Evolutionary conservation across 371 early-diverging fungal genomes (phyloP).

Genomic region (Mortierella sp.): DNA sequence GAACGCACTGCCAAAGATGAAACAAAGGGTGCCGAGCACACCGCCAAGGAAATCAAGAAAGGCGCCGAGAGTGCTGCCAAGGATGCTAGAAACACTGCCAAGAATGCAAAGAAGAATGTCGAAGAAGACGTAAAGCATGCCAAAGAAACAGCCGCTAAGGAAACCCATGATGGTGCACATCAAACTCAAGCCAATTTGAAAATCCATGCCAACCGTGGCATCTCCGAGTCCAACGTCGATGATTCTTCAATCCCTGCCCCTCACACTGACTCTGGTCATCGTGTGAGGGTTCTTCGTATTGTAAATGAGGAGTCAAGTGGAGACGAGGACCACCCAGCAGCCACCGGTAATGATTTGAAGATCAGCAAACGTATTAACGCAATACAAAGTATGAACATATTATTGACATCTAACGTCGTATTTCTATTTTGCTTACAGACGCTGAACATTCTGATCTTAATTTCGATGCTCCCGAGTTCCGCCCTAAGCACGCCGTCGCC

Average conservation of each 20-base stretch:
- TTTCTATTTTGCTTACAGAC: constrained; percentile 12
- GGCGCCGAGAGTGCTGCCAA: neutral
- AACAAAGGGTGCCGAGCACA: neutral
- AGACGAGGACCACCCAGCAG: constrained; percentile 2
- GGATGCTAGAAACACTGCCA: constrained; percentile 23
- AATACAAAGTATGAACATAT: neutral
- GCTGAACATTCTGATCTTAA: constrained; percentile 47
- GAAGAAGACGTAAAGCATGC: constrained; percentile 25
- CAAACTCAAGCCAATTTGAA: constrained; percentile 25
- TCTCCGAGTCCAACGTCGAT: constrained; percentile 26
- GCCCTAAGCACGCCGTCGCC: constrained; percentile 33
- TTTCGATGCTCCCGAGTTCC: constrained; percentile 54
- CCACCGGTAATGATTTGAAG: constrained; percentile 42
- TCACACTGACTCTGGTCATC: constrained; percentile 42
- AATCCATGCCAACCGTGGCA: constrained; percentile 25
- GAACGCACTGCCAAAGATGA: constrained; percentile 21
- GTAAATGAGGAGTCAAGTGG: constrained; percentile 16
- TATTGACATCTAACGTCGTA: neutral
- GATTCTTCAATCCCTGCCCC: constrained; percentile 11
- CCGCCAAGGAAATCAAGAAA: neutral
- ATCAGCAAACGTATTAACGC: constrained; percentile 4
- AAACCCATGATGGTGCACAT: neutral
- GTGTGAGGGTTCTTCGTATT: constrained; percentile 17
- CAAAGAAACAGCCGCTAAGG: constrained; percentile 2
- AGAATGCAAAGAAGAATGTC: constrained; percentile 22